Evolutionary conservation across 441 rosid genomes (phyloP).

Genomic region (Adansonia gregorii): DNA sequence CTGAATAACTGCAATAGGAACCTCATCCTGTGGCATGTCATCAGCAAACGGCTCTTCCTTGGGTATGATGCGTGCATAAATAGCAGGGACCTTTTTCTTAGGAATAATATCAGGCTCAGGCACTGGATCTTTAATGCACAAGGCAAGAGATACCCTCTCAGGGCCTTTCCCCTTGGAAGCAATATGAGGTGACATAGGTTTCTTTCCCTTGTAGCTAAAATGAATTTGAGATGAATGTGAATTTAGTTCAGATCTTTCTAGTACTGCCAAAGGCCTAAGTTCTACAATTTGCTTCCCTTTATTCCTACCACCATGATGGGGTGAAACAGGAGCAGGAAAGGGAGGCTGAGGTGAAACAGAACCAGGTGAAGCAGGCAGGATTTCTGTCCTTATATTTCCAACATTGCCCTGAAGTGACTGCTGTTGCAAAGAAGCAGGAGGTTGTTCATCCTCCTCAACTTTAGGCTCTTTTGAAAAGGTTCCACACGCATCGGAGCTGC

Average conservation of each 20-base stretch:
- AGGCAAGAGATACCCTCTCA: slow-evolving; percentile 33
- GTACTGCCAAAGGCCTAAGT: slow-evolving; percentile 29
- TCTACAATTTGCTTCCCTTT: slow-evolving; percentile 37
- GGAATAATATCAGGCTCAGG: slow-evolving; percentile 31
- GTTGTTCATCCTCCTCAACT: slow-evolving; percentile 39
- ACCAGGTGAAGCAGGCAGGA: slow-evolving; percentile 9
- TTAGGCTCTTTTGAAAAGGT: slow-evolving; percentile 37
- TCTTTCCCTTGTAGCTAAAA: slow-evolving; percentile 49
- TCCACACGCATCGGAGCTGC: slow-evolving; percentile 35
- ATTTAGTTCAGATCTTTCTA: slow-evolving; percentile 26
- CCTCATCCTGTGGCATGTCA: slow-evolving; percentile 41
- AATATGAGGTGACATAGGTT: slow-evolving; percentile 43
- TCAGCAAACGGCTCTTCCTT: slow-evolving; percentile 63
- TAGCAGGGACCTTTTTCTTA: slow-evolving; percentile 37
- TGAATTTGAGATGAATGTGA: slow-evolving; percentile 25
- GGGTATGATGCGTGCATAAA: slow-evolving; percentile 42
- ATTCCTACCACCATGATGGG: slow-evolving; percentile 26
- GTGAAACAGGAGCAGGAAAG: slow-evolving; percentile 20
- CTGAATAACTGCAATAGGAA: slow-evolving; percentile 49
- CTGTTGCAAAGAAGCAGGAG: slow-evolving; percentile 25
- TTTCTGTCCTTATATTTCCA: slow-evolving; percentile 27
- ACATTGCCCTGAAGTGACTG: background rate
- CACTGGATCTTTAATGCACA: slow-evolving; percentile 36
- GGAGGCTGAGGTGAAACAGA: background rate
- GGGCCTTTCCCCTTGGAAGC: slow-evolving; percentile 32